Percentiles rank a stretch among this genome's conserved stretches.
Conservation (phyloP, 371 early-diverging fungal genomes). For the Zychaea mexicana region DNA sequence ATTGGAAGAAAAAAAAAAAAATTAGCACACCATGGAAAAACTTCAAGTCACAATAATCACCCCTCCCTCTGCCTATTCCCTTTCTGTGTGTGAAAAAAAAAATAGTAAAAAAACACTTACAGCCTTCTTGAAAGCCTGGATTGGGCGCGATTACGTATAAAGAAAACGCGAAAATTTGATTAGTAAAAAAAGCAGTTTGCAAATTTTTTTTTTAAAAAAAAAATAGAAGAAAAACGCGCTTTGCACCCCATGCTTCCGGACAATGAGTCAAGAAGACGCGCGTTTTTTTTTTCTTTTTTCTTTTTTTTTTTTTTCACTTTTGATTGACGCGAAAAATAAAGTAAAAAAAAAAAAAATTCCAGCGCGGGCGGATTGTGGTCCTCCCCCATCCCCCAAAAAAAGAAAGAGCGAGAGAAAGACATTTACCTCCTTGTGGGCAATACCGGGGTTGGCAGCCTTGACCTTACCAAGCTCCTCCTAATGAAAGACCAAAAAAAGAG, state of each 20-base stretch:
- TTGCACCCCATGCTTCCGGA: no score
- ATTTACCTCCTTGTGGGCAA: constrained; percentile 63
- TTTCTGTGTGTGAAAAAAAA: neutral
- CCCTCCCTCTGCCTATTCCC: neutral
- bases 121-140: constrained; percentile 45
- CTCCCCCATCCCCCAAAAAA: constrained; percentile 8
- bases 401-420: constrained; percentile 7
- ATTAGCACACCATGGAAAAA: neutral
- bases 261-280: constrained; percentile 5
- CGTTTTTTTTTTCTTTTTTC: neutral
- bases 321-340: constrained; percentile 5
- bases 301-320: neutral
- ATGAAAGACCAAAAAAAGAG: neutral
- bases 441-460: constrained; percentile 57
- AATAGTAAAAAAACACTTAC: constrained; percentile 38
- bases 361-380: neutral
- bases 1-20: neutral
- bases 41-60: neutral
- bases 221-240: neutral
- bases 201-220: neutral
- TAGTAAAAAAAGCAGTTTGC: neutral
- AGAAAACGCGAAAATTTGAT: constrained; percentile 5
- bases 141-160: neutral
- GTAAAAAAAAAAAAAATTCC: neutral
- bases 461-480: constrained; percentile 66